These are phyloP conservation scores for Chlorophyllum brunneum DNA, from an alignment of 768 basidiomycete species.

Conservation along the genomic window DNA sequence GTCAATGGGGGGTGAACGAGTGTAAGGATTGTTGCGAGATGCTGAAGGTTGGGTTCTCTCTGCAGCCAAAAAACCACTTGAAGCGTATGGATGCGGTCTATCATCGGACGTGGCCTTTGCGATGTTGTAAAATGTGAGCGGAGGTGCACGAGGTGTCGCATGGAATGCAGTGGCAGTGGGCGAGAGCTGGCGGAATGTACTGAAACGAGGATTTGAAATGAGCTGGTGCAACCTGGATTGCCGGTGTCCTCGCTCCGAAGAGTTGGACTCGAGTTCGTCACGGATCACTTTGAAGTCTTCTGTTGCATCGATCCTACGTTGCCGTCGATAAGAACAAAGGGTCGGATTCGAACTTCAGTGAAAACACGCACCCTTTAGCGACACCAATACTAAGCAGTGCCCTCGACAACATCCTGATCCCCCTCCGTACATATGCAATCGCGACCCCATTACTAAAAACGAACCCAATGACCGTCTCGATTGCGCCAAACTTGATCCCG, in stretches of 20 bases:
- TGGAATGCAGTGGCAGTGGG: conserved; percentile 40
- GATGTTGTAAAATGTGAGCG: background rate
- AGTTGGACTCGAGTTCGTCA: conserved; percentile 29
- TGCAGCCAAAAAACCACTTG: background rate
- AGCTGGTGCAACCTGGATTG: conserved; percentile 39
- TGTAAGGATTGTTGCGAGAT: background rate
- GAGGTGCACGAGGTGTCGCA: conserved; percentile 24
- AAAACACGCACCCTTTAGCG: conserved; percentile 56
- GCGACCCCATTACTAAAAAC: conserved; percentile 50
- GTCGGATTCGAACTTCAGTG: background rate
- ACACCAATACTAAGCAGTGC: conserved; percentile 57
- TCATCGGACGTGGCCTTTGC: background rate
- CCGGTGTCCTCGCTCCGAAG: conserved; percentile 16
- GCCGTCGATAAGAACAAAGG: background rate
- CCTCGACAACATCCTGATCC: conserved; percentile 52
- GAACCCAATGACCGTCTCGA: conserved; percentile 67
- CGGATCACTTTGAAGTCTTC: conserved; percentile 51
- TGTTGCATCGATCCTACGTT: conserved; percentile 46
- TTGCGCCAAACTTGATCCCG: conserved; percentile 57
- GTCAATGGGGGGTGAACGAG: background rate
- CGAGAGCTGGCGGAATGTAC: conserved; percentile 52
- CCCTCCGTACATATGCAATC: conserved; percentile 48
- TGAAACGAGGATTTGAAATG: conserved; percentile 53
- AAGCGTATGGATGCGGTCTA: conserved; percentile 1
- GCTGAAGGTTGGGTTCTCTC: background rate